phyloP scores from a whole-genome alignment of 495 filamentous ascomycete genomes.

The Schizothecium vesticola region DNA sequence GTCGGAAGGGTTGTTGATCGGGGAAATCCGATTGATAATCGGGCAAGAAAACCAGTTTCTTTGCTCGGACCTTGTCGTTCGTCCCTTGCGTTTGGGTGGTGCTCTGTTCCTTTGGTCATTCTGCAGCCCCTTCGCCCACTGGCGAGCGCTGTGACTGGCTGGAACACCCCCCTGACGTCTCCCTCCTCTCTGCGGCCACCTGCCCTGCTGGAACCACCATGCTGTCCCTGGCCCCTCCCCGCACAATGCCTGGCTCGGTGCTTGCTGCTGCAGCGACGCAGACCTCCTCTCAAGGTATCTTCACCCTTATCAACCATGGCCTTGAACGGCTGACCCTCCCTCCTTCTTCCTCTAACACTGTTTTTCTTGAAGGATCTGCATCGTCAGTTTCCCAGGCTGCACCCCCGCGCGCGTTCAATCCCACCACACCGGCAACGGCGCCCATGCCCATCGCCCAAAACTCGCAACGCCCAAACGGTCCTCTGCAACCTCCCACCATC shows the following conservation, averaged over 20 bases:
- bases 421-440: background rate
- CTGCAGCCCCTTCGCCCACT: slow-evolving; percentile 10
- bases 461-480: slow-evolving; percentile 2
- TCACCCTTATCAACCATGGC: slow-evolving; percentile 19
- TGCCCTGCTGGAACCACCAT: slow-evolving; percentile 9
- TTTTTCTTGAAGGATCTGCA: background rate
- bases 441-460: slow-evolving; percentile 3
- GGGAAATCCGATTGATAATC: slow-evolving; percentile 17
- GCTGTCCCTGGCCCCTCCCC: slow-evolving; percentile 2
- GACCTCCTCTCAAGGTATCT: slow-evolving; percentile 31
- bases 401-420: slow-evolving; percentile 1
- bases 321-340: slow-evolving; percentile 14
- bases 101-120: slow-evolving; percentile 13
- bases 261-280: slow-evolving; percentile 28
- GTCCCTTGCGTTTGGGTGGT: slow-evolving; percentile 6
- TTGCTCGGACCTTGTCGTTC: background rate
- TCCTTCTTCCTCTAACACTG: slow-evolving; percentile 8
- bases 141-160: slow-evolving; percentile 15
- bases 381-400: background rate
- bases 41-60: slow-evolving; percentile 16
- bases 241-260: slow-evolving; percentile 29
- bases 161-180: slow-evolving; percentile 14
- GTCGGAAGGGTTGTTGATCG: slow-evolving; percentile 16
- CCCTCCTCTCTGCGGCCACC: slow-evolving; percentile 11
- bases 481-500: background rate